These are phyloP conservation scores for Agaricus bisporus DNA, from an alignment of 768 basidiomycete genomes.

Conservation along the genomic window DNA sequence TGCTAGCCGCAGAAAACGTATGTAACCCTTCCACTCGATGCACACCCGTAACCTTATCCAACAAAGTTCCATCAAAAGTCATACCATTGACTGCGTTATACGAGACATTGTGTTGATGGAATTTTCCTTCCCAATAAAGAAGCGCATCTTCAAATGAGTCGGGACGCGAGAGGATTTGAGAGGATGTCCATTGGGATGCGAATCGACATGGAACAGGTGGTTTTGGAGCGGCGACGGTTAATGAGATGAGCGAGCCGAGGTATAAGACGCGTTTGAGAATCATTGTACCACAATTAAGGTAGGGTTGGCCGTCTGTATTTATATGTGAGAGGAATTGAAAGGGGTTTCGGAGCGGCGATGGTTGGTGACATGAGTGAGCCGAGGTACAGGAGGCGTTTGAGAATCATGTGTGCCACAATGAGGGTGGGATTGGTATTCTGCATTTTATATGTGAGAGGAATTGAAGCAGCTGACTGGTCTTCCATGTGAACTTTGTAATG, in stretches of 20 bases:
- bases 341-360: background rate
- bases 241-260: background rate
- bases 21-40: slow-evolving; percentile 17
- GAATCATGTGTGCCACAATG: background rate
- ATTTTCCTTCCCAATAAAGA: slow-evolving; percentile 19
- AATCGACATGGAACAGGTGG: background rate
- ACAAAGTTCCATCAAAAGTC: slow-evolving; percentile 19
- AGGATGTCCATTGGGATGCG: slow-evolving; percentile 3
- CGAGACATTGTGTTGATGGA: slow-evolving; percentile 20
- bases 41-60: slow-evolving; percentile 15
- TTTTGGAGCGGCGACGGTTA: background rate
- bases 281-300: background rate
- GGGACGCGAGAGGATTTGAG: background rate
- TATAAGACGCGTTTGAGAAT: background rate
- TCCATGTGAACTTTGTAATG: background rate
- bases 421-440: background rate
- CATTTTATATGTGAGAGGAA: background rate
- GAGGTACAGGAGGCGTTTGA: background rate
- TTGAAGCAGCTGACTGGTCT: background rate
- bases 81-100: slow-evolving; percentile 20
- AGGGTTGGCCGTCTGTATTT: background rate
- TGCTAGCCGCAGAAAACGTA: slow-evolving; percentile 20
- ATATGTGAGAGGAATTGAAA: background rate
- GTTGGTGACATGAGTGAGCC: background rate
- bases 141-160: slow-evolving; percentile 15